A percentile compares a stretch with the other conserved stretches of the same genome.
Conservation (phyloP, 2,329 filamentous ascomycete genomes). For the Didymella glomerata region DNA sequence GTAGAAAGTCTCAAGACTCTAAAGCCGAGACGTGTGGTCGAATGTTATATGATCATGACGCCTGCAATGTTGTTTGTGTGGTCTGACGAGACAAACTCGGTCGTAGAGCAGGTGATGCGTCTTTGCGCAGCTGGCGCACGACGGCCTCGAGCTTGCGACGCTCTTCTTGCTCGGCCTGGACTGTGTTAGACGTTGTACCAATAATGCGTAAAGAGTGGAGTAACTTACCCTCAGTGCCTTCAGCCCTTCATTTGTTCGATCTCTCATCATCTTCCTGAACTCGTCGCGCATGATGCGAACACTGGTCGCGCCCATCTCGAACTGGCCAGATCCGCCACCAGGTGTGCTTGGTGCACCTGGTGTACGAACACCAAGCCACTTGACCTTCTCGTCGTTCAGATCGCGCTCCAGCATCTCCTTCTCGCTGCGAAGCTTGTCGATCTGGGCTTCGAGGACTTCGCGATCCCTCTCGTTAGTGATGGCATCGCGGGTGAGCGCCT, state of each 20-base stretch:
- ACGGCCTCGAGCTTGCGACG: constrained; percentile 71
- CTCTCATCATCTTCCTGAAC: constrained; percentile 83
- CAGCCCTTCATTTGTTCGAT: constrained; percentile 71
- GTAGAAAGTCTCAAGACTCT: neutral
- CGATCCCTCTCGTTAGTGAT: constrained; percentile 77
- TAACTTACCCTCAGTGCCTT: constrained; percentile 70
- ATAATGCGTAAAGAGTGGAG: neutral
- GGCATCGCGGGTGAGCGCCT: constrained; percentile 72
- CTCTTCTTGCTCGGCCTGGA: constrained; percentile 75
- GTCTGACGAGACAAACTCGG: constrained; percentile 18
- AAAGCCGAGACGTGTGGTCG: neutral
- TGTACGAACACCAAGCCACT: constrained; percentile 69
- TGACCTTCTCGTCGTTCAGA: constrained; percentile 72
- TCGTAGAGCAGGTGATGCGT: constrained; percentile 38
- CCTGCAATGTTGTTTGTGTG: constrained; percentile 10
- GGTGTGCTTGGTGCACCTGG: constrained; percentile 52
- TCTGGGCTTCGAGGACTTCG: constrained; percentile 67
- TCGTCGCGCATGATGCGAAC: constrained; percentile 75
- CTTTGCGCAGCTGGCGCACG: constrained; percentile 62
- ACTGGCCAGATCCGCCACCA: constrained; percentile 27
- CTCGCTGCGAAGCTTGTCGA: constrained; percentile 71
- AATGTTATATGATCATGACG: neutral
- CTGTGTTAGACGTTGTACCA: neutral
- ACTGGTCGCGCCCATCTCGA: constrained; percentile 65
- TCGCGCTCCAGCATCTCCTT: constrained; percentile 70